Evolutionary conservation across 805 yeast species (phyloP).

Genomic region (Ogataea philodendri): DNA sequence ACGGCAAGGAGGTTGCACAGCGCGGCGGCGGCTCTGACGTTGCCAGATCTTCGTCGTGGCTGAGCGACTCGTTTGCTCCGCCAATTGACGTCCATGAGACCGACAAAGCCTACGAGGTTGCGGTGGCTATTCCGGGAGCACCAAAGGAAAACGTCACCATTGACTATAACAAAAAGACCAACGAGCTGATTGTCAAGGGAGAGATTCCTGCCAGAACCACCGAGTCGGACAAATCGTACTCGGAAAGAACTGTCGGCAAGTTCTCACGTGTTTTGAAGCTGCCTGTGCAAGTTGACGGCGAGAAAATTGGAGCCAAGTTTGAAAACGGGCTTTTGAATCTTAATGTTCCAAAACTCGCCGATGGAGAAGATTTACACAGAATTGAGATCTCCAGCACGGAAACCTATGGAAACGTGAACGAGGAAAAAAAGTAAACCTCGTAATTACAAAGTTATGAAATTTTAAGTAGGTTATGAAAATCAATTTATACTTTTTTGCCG

Average conservation of each 20-base stretch:
- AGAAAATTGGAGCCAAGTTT: slow-evolving; percentile 44
- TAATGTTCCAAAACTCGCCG: slow-evolving; percentile 39
- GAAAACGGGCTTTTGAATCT: slow-evolving; percentile 42
- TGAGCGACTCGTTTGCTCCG: slow-evolving; percentile 34
- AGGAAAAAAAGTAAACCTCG: slow-evolving; percentile 1
- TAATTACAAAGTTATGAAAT: too few species aligned
- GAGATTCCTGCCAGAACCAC: slow-evolving; percentile 35
- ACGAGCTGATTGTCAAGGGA: slow-evolving; percentile 44
- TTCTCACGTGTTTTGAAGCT: slow-evolving; percentile 44
- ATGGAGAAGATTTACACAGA: slow-evolving; percentile 20
- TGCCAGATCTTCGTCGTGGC: slow-evolving; percentile 28
- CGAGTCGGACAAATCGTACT: slow-evolving; percentile 17
- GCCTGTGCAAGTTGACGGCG: slow-evolving; percentile 43
- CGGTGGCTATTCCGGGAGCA: slow-evolving; percentile 49
- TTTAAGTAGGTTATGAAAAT: neutral
- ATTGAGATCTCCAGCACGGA: slow-evolving; percentile 19
- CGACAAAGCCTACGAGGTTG: slow-evolving; percentile 40
- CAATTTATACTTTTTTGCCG: slow-evolving; percentile 1
- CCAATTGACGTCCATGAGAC: slow-evolving; percentile 48
- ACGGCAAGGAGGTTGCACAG: slow-evolving; percentile 4
- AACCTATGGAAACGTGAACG: too few species aligned
- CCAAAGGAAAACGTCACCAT: slow-evolving; percentile 41
- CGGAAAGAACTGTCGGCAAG: slow-evolving; percentile 27
- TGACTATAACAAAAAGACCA: slow-evolving; percentile 46
- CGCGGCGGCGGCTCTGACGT: slow-evolving; percentile 19